These are phyloP conservation scores for Cyamopsis tetragonoloba DNA, from an alignment of 306 rosid genomes.

Conservation along the genomic window DNA sequence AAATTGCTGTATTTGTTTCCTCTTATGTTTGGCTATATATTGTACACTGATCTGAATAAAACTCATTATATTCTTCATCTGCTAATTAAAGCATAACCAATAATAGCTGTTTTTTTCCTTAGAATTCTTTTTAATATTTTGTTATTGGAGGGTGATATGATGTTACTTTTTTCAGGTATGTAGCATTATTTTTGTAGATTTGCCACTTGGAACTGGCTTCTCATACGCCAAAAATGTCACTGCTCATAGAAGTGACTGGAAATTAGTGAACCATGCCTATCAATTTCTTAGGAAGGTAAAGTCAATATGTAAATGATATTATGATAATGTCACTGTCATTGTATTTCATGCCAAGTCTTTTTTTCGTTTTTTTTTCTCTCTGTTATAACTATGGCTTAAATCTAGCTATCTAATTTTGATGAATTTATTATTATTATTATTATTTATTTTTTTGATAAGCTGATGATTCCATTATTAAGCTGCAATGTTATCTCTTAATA, in stretches of 20 bases:
- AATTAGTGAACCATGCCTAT: conserved; percentile 33
- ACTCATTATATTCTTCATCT: too few relatives aligned
- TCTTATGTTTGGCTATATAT: too few relatives aligned
- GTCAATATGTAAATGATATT: not conserved
- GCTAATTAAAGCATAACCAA: too few relatives aligned
- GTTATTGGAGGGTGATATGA: not conserved
- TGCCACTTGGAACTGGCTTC: conserved; percentile 65
- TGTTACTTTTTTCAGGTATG: conserved; percentile 26
- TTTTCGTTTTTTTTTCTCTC: not conserved
- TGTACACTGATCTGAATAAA: too few relatives aligned
- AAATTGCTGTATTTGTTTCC: too few relatives aligned
- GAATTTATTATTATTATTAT: too few relatives aligned
- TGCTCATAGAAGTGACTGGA: conserved; percentile 30
- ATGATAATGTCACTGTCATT: not conserved
- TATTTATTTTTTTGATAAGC: too few relatives aligned
- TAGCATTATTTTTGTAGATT: conserved; percentile 53
- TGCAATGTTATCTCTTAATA: not conserved
- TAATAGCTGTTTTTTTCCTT: not conserved
- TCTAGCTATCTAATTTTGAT: not conserved
- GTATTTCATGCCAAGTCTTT: not conserved
- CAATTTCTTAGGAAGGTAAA: conserved; percentile 56
- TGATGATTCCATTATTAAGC: not conserved
- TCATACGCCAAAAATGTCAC: conserved; percentile 39
- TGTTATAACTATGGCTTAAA: not conserved
- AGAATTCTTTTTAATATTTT: not conserved